Evolutionary conservation across 768 basidiomycete genomes (phyloP).

Genomic region (Lentinula sp.): DNA sequence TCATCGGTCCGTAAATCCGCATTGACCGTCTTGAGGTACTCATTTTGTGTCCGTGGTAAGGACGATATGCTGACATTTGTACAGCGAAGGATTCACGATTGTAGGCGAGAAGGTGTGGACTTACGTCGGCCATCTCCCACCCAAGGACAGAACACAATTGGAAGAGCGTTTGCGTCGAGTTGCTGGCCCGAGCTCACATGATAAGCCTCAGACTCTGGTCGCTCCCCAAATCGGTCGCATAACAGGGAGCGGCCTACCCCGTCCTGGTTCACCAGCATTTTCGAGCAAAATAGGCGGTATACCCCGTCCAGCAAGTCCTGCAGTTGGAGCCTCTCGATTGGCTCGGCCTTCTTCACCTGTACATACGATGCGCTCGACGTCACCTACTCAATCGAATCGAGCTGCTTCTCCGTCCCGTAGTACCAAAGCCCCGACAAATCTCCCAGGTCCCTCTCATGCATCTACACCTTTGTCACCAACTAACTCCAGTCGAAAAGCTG

Average conservation of each 20-base stretch:
- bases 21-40: constrained; percentile 72
- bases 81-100: constrained; percentile 74
- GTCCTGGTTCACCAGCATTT: constrained; percentile 46
- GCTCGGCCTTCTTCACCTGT: constrained; percentile 38
- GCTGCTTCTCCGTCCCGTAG: constrained; percentile 44
- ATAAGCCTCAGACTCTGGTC: constrained; percentile 33
- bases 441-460: constrained; percentile 22
- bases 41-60: constrained; percentile 8
- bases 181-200: constrained; percentile 53
- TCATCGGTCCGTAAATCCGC: constrained; percentile 85
- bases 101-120: constrained; percentile 86
- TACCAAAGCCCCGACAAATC: constrained; percentile 35
- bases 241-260: constrained; percentile 29
- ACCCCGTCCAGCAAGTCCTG: constrained; percentile 44
- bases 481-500: constrained; percentile 48
- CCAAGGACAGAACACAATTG: constrained; percentile 89
- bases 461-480: constrained; percentile 36
- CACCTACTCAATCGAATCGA: constrained; percentile 31
- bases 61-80: constrained; percentile 10
- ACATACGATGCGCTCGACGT: constrained; percentile 22
- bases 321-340: constrained; percentile 32
- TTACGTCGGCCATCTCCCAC: constrained; percentile 63
- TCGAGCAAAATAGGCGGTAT: constrained; percentile 34
- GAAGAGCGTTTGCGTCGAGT: constrained; percentile 85
- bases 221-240: constrained; percentile 52